Percentiles rank a stretch among this genome's conserved stretches.
Evolutionary conservation across 2,329 filamentous ascomycete species (phyloP).

Genomic region (Neurospora crassa): DNA sequence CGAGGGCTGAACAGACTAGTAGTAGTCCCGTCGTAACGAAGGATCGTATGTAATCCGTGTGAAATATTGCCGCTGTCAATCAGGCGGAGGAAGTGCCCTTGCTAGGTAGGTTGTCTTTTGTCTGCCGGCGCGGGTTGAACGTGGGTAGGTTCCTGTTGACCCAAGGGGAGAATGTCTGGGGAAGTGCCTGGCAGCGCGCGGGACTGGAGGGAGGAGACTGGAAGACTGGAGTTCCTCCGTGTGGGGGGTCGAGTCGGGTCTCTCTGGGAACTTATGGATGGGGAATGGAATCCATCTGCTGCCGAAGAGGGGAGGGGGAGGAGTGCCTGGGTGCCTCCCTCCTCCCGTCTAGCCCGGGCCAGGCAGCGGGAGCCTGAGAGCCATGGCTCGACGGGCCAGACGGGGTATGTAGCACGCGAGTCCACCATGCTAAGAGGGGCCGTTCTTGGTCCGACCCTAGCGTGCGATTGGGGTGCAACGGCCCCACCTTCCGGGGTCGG

Average conservation of each 20-base stretch:
- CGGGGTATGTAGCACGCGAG: background rate
- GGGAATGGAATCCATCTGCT: background rate
- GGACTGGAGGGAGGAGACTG: constrained; percentile 5
- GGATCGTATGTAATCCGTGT: background rate
- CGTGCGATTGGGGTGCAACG: background rate
- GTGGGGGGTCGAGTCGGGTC: constrained; percentile 18
- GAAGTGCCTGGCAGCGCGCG: too few relatives aligned
- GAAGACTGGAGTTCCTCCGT: constrained; percentile 14
- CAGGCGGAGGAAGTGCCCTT: background rate
- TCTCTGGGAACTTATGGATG: constrained; percentile 4
- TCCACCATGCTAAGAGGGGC: background rate
- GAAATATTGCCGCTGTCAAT: background rate
- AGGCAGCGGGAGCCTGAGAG: too few relatives aligned
- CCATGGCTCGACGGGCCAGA: background rate
- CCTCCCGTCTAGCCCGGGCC: background rate
- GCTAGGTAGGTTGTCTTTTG: background rate
- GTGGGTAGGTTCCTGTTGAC: constrained; percentile 12
- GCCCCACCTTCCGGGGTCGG: background rate
- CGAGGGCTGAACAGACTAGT: background rate
- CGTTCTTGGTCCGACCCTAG: background rate
- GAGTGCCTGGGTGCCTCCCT: background rate
- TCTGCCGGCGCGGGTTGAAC: constrained; percentile 11
- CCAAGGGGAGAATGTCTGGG: background rate
- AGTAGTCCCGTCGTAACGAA: background rate
- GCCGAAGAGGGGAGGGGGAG: too few relatives aligned